phyloP scores from a whole-genome alignment of 129 eudicot species.

The Tanacetum coccineum region DNA sequence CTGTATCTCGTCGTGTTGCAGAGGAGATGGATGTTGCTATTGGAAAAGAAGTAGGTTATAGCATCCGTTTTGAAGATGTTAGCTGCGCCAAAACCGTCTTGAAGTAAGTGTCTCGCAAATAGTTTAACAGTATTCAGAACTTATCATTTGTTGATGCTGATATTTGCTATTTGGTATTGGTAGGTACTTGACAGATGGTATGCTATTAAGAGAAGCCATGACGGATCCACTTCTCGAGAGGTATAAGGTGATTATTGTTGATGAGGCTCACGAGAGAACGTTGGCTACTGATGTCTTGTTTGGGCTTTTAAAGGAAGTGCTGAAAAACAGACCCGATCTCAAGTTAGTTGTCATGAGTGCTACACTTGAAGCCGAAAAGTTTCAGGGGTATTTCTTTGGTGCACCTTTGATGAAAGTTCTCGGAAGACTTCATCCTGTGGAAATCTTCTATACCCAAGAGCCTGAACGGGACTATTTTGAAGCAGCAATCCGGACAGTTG shows the following conservation, averaged over 20 bases:
- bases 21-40: constrained; percentile 98
- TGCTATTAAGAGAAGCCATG: constrained; percentile 99
- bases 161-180: background rate
- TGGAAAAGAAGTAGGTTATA: constrained; percentile 98
- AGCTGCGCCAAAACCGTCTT: constrained; percentile 85
- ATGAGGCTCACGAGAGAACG: constrained; percentile 97
- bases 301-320: constrained; percentile 91
- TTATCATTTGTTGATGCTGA: background rate
- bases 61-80: constrained; percentile 95
- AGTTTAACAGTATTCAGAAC: too few species aligned
- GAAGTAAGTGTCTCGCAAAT: constrained; percentile 50
- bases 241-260: constrained; percentile 91
- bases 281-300: constrained; percentile 94
- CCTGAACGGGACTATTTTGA: constrained; percentile 95
- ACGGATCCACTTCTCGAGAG: constrained; percentile 93
- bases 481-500: constrained; percentile 82
- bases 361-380: constrained; percentile 96
- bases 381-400: constrained; percentile 83
- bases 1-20: constrained; percentile 94
- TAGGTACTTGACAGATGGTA: constrained; percentile 96
- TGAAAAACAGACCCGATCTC: constrained; percentile 81
- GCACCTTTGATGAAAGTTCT: constrained; percentile 99
- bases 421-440: constrained; percentile 95
- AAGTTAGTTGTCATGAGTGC: constrained; percentile 99
- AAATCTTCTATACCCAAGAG: constrained; percentile 92